Base-by-base conservation (phyloP, 2,329 filamentous ascomycete species). In the Diaporthe batatas region DNA sequence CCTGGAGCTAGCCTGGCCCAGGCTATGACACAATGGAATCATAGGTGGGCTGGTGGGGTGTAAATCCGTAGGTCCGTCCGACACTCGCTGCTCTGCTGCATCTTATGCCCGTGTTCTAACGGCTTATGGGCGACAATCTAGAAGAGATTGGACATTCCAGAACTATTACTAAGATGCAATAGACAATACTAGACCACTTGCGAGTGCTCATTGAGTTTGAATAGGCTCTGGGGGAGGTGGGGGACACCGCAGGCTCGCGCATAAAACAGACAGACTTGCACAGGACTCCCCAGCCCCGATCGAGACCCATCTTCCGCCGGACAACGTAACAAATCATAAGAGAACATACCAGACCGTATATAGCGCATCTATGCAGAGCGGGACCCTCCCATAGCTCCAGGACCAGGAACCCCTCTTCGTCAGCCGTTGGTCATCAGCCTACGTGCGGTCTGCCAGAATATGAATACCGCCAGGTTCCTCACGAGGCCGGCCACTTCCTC, bases 401-500 rank as follows among this genome's bases (percentile, higher is more conserved):
- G 23, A 39, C 21, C 6, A 67, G 47, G 10, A 21, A 21, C 68
- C 68, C 44, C 44, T 62, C 54, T 53, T 49, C 55, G 70, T 72
- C 64, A 73, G 69, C 64, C 55, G 49, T 73, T 73, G 62, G 72
- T 72, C 69, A 73, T 72, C 72, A 54, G 32, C 47, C 36, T 23
- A 55, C 58, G 21, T 34, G 25, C 39, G 10, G n/a, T n/a, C n/a
- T n/a, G 49, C 47, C 39, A 42, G n/a, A 58, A 44, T 68, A 74
- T 74, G 74, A 71, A 72, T 68, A 75, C 44, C 36, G 62, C 73
- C 49, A 51, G 39, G 16, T 73, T 68, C 68, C 72, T 74, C 58
- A 34, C 47, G 23, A 54, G 25, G 7, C 25, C 44, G 29, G 23
- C 44, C n/a, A 21, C 47, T 7, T 68, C 65, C 6, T 70, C 64